These are phyloP conservation scores for Alternaria triticimaculans DNA, from an alignment of 2,329 filamentous ascomycete species.

Conservation along the genomic window DNA sequence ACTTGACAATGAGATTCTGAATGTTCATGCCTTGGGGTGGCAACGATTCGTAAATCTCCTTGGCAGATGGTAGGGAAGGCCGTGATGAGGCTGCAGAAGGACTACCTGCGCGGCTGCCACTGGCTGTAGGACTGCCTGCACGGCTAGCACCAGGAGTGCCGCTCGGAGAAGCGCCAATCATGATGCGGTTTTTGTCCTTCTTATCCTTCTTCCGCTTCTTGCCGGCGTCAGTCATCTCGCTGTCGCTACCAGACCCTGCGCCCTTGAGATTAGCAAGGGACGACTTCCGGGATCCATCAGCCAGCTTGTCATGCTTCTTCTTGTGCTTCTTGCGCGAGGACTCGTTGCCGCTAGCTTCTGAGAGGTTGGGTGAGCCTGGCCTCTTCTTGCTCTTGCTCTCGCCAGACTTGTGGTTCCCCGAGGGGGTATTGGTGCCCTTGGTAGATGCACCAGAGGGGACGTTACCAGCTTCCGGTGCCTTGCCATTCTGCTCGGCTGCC, in stretches of 20 bases:
- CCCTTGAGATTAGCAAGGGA: constrained; percentile 40
- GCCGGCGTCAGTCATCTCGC: constrained; percentile 72
- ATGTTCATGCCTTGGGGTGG: constrained; percentile 55
- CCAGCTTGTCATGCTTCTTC: constrained; percentile 44
- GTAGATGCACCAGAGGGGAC: constrained; percentile 63
- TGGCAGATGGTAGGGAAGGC: constrained; percentile 49
- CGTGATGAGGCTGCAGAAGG: constrained; percentile 26
- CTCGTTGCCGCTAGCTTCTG: constrained; percentile 91
- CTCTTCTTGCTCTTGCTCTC: constrained; percentile 73
- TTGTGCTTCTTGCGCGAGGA: constrained; percentile 71
- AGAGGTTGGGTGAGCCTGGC: constrained; percentile 82
- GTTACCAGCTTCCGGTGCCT: constrained; percentile 54
- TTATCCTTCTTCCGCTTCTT: constrained; percentile 64
- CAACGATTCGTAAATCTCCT: constrained; percentile 54
- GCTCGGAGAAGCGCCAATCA: constrained; percentile 60
- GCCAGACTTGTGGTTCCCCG: constrained; percentile 59
- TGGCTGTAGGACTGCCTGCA: constrained; percentile 51
- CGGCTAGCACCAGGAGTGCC: constrained; percentile 69
- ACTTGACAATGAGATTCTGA: constrained; percentile 48
- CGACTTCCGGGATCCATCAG: constrained; percentile 35
- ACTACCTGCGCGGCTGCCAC: constrained; percentile 41
- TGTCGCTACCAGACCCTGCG: constrained; percentile 72
- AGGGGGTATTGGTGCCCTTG: constrained; percentile 74
- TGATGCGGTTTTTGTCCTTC: constrained; percentile 65
- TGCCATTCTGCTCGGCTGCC: constrained; percentile 56